Evolutionary conservation across 2,329 filamentous ascomycete genomes (phyloP), one percentile per base, ranked within the genome.

Genomic region (Tolypocladium amazonense): DNA sequence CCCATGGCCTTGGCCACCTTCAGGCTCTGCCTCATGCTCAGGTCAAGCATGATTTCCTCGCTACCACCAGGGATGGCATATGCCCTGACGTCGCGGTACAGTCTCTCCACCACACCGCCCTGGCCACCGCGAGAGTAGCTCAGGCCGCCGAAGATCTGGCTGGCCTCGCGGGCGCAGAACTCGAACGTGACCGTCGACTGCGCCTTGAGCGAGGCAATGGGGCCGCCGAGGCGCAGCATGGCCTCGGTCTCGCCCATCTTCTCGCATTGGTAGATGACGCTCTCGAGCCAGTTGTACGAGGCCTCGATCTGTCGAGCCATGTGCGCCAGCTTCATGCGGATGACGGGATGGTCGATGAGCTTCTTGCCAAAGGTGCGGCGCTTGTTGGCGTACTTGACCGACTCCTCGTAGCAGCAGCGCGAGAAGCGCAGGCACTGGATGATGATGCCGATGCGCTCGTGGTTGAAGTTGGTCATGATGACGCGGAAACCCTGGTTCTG

Each of bases 391-490:
- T 97, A 99, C 75, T 95, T 95, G 75, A 97, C 84, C 30, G 89
- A 90, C 78, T 99, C 94, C 73, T 97, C 93, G 80, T 91, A 96
- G 83, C 92, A 97, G 66, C 97, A 93, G 66, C 94, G 92, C 52
- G 90, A 88, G 84, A 99, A 97, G 70, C 94, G 92, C 65, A 97
- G 75, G 70, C 88, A 96, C 77, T 99, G 94, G 79, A 97, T 97
- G 77, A 97, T 92, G 76, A 99, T 97, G 63, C 94, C 94, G 68
- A 99, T 92, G 64, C 94, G 90, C 79, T 99, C 94, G 81, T 97
- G 94, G 84, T 97, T 97, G 82, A 97, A 97, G 83, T 97, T 97
- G 73, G 91, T 97, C 93, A 97, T 97, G 81, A 99, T 93, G 72
- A 96, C 92, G 78, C 92, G 90, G 85, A 99, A 99, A 45, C 94